These are phyloP conservation scores for Russula compacta DNA, from an alignment of 768 basidiomycete species.

Conservation along the genomic window DNA sequence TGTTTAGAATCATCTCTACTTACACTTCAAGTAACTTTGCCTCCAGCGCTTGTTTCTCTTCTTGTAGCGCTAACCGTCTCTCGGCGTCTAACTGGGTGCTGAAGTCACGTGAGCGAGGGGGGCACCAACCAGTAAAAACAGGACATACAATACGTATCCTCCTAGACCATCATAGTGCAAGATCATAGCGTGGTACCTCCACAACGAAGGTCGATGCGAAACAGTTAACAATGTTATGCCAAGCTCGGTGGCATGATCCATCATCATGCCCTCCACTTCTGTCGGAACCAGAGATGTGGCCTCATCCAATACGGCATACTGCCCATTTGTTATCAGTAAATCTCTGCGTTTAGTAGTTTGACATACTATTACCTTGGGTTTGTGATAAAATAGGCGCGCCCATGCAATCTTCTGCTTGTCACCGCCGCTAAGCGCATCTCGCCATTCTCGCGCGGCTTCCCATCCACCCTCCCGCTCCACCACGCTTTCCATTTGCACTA, in stretches of 20 bases:
- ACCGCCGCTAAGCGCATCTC: conserved; percentile 86
- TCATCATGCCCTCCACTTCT: conserved; percentile 91
- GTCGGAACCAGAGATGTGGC: conserved; percentile 91
- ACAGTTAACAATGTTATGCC: conserved; percentile 92
- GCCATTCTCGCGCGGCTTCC: conserved; percentile 86
- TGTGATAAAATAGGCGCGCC: conserved; percentile 93
- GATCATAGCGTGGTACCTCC: conserved; percentile 86
- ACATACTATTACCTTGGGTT: conserved; percentile 61
- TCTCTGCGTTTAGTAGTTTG: neutral
- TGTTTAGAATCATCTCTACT: conserved; percentile 28
- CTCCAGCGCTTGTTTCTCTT: conserved; percentile 88
- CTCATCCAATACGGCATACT: conserved; percentile 97
- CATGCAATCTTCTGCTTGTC: conserved; percentile 97
- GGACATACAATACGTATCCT: conserved; percentile 84
- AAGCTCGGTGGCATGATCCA: conserved; percentile 79
- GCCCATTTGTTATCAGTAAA: conserved; percentile 9
- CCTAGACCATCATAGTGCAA: conserved; percentile 92
- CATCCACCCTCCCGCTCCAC: conserved; percentile 97
- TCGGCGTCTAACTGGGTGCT: conserved; percentile 88
- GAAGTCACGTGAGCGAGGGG: neutral
- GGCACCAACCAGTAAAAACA: neutral
- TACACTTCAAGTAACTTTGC: conserved; percentile 80
- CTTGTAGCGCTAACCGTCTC: conserved; percentile 80
- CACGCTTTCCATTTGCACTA: conserved; percentile 77
- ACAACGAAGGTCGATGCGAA: conserved; percentile 88